These are phyloP conservation scores for Trichoderma arundinaceum DNA, from an alignment of 2,329 filamentous ascomycete species.

Conservation along the genomic window DNA sequence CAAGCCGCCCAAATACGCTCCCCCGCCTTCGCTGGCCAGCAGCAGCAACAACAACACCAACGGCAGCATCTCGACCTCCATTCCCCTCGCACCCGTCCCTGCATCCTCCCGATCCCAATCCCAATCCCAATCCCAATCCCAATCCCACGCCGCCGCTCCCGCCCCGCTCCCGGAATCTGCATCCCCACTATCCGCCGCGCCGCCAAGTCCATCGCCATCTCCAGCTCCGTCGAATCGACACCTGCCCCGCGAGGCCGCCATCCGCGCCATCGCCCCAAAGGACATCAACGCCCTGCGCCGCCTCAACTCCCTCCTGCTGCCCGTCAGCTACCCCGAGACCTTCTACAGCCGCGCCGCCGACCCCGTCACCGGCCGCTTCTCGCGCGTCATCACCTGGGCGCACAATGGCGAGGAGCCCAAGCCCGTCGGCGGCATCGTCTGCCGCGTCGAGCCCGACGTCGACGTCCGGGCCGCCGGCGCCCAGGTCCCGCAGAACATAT, in stretches of 20 bases:
- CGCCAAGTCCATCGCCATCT: slow-evolving; percentile 36
- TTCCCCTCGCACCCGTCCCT: background rate
- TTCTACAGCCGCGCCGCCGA: slow-evolving; percentile 65
- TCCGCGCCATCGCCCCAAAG: slow-evolving; percentile 55
- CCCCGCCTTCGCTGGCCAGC: slow-evolving; percentile 41
- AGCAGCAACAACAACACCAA: slow-evolving; percentile 37
- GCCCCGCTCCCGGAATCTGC: slow-evolving; percentile 4
- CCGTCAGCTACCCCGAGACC: slow-evolving; percentile 66
- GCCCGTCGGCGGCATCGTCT: slow-evolving; percentile 66
- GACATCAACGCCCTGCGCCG: slow-evolving; percentile 65
- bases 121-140: slow-evolving; percentile 30
- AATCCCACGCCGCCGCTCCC: slow-evolving; percentile 32
- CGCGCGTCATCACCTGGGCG: slow-evolving; percentile 64
- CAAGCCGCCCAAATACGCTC: slow-evolving; percentile 49
- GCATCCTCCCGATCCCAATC: slow-evolving; percentile 30
- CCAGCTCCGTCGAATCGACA: slow-evolving; percentile 42
- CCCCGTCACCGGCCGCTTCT: slow-evolving; percentile 59
- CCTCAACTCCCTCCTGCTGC: slow-evolving; percentile 69
- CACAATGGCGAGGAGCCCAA: slow-evolving; percentile 52
- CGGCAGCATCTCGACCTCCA: slow-evolving; percentile 36
- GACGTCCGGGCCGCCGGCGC: slow-evolving; percentile 29
- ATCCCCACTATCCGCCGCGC: slow-evolving; percentile 27
- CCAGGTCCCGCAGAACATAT: slow-evolving; percentile 50
- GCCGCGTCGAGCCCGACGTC: slow-evolving; percentile 58
- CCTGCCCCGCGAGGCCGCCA: slow-evolving; percentile 56